These are phyloP conservation scores for Phytophthora sansomeana DNA, from an alignment of 352 stramenopile genomes.

Conservation along the genomic window DNA sequence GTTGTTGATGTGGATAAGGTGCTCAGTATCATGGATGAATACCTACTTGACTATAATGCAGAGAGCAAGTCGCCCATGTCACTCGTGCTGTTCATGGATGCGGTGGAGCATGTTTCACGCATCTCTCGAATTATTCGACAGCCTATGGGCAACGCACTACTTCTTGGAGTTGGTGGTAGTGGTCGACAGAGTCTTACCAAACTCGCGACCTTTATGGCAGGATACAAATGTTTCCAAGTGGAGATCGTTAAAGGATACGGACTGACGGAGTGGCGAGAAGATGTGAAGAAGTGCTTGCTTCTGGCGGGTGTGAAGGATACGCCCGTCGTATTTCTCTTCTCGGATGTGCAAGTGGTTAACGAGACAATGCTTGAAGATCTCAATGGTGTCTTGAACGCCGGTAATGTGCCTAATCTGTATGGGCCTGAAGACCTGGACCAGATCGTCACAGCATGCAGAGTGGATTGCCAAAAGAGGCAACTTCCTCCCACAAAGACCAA, in stretches of 20 bases:
- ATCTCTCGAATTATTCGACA: conserved; percentile 86
- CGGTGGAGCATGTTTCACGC: conserved; percentile 86
- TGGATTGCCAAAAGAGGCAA: conserved; percentile 93
- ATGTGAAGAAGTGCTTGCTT: conserved; percentile 93
- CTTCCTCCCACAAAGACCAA: conserved; percentile 95
- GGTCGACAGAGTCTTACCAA: conserved; percentile 93
- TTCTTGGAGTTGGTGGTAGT: conserved; percentile 94
- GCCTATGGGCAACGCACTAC: conserved; percentile 89
- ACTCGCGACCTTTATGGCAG: conserved; percentile 93
- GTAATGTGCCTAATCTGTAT: conserved; percentile 95
- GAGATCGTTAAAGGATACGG: conserved; percentile 96
- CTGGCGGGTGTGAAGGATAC: conserved; percentile 92
- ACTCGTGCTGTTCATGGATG: conserved; percentile 90
- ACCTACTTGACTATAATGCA: conserved; percentile 91
- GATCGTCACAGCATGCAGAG: conserved; percentile 90
- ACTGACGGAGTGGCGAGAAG: conserved; percentile 93
- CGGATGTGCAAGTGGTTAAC: conserved; percentile 95
- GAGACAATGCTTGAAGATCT: conserved; percentile 97
- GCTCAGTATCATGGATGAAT: conserved; percentile 89
- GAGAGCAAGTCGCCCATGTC: conserved; percentile 93
- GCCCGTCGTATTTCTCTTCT: conserved; percentile 94
- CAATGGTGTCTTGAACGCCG: conserved; percentile 96
- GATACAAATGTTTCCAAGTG: conserved; percentile 95
- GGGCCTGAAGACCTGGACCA: conserved; percentile 92
- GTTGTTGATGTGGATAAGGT: conserved; percentile 88